Base-by-base conservation (phyloP, 208 protist genomes). In the Porcisia hertigi region DNA sequence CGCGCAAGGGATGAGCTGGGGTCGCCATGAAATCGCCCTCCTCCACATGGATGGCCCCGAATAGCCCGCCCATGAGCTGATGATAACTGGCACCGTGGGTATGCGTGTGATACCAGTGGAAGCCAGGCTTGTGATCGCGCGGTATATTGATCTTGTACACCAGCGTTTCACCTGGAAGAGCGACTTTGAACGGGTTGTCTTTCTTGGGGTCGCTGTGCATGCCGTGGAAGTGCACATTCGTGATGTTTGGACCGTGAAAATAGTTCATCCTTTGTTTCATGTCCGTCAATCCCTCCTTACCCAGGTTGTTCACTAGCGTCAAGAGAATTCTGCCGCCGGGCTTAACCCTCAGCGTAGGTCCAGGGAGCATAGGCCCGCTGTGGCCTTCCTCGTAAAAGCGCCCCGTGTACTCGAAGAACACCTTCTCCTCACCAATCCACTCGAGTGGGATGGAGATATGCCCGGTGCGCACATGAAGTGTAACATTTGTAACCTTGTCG, bases 51-150 rank as follows among this genome's bases (percentile, higher is more conserved):
- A 96, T 84, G 54, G 84, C 82, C 16, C 93, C 92, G 70, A 96
- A 96, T 55, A 96, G 79, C 16, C 91, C 94, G 47, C 87, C 84
- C 89, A 96, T 95, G 57, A 96, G 69, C 30, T 96, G 86, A 34
- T 82, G 79, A 75, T 94, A 90, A 39, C 81, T 75, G 3, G 88
- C 90, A 11, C 94, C 92, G 82, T 97, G 92, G 0, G 84, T 79
- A 76, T 98, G 94, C 2, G 90, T 81, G 76, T 97, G 94, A 64
- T 97, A 97, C 88, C 93, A 96, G 72, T 97, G 88, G 39, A 95
- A 64, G 54, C 94, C 92, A 53, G 89, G 88, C 73, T 89, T 72
- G 65, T 98, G 92, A 55, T 92, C 82, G 36, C 84, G 81, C 14
- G 85, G 87, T 23, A 98, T 86, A 20, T 30, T 57, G n/a, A 97